Conservation (phyloP, 495 filamentous ascomycete genomes). For the Neurospora africana region DNA sequence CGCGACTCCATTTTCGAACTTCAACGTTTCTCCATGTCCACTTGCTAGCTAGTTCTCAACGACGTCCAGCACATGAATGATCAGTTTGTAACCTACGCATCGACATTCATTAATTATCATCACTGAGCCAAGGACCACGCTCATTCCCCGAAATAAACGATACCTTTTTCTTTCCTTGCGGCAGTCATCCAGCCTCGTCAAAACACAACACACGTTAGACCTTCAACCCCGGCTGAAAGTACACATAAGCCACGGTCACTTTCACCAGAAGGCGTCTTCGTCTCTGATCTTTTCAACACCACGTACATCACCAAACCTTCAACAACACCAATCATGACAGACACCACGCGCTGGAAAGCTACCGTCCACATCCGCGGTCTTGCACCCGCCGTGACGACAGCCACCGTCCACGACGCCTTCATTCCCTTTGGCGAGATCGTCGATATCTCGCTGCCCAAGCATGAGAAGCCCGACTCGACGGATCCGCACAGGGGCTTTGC, state of each 20-base stretch:
- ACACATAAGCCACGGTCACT: background rate
- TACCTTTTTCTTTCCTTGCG: background rate
- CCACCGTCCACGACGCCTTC: constrained; percentile 79
- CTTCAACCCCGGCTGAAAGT: background rate
- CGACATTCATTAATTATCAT: background rate
- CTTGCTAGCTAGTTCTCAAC: background rate
- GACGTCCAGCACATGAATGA: background rate
- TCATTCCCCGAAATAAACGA: background rate
- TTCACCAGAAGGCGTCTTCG: background rate
- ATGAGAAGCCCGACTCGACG: constrained; percentile 55
- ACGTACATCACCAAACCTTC: background rate
- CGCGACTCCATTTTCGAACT: background rate
- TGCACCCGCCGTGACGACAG: constrained; percentile 61
- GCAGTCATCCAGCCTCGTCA: background rate
- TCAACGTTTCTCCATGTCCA: background rate
- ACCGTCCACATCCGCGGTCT: constrained; percentile 90
- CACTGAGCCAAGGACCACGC: background rate
- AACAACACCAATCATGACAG: constrained; percentile 50
- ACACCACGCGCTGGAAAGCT: constrained; percentile 71
- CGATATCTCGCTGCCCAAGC: constrained; percentile 79
- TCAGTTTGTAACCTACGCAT: background rate
- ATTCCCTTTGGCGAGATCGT: constrained; percentile 91
- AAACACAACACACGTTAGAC: background rate
- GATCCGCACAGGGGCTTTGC: constrained; percentile 88
- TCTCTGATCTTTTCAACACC: background rate